phyloP scores from a whole-genome alignment of 2,329 filamentous ascomycete genomes.

The Penicillium sp. region DNA sequence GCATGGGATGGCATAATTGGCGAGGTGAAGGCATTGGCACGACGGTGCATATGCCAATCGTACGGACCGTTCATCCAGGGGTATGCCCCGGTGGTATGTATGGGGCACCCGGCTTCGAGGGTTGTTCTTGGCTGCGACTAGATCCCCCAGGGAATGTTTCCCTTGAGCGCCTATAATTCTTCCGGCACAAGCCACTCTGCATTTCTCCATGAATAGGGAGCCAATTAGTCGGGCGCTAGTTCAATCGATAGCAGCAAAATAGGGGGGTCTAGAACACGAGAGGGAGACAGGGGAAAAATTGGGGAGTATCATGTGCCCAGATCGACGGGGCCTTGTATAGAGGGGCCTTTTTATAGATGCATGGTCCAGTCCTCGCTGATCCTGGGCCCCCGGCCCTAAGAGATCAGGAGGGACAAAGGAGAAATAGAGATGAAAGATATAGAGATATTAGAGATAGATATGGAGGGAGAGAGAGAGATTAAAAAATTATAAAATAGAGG shows the following conservation, averaged over 20 bases:
- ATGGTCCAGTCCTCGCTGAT: too few relatives aligned
- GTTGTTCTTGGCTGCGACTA: conserved; percentile 25
- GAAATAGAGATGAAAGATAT: too few relatives aligned
- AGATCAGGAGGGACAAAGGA: too few relatives aligned
- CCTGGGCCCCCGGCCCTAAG: too few relatives aligned
- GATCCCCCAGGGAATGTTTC: conserved; percentile 7
- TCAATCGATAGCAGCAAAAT: conserved; percentile 5
- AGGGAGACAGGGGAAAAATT: conserved; percentile 15
- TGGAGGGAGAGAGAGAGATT: background rate
- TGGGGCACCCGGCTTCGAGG: conserved; percentile 6
- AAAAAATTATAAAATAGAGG: too few relatives aligned
- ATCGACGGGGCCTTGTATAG: conserved; percentile 21
- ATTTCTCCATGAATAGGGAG: conserved; percentile 25
- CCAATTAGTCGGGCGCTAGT: background rate
- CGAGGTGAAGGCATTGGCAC: background rate
- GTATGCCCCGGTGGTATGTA: background rate
- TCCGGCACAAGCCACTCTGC: conserved; percentile 5
- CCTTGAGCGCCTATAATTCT: conserved; percentile 10
- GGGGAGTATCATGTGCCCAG: conserved; percentile 26
- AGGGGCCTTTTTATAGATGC: background rate
- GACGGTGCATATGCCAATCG: background rate
- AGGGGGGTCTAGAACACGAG: conserved; percentile 24
- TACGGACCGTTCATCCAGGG: background rate
- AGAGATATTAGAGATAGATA: too few relatives aligned
- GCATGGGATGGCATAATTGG: background rate